A percentile compares a stretch with the other conserved stretches of the same genome.
phyloP scores from a whole-genome alignment of 2,329 filamentous ascomycete genomes.

The Cladosporium colombiae region DNA sequence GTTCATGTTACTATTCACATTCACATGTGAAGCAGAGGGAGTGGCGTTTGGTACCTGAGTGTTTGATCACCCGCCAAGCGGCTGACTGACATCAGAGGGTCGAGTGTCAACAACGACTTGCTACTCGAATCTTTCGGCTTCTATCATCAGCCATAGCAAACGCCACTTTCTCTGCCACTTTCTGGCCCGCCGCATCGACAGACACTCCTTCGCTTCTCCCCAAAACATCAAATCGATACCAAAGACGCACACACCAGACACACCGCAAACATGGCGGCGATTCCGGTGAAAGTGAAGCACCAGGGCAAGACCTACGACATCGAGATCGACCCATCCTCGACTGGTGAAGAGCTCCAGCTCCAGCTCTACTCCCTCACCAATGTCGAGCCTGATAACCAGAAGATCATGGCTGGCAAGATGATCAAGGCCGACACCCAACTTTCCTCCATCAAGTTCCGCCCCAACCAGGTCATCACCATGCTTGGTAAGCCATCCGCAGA shows the following conservation, averaged over 20 bases:
- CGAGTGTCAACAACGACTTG: slow-evolving; percentile 9
- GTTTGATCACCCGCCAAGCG: not conserved
- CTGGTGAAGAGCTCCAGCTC: slow-evolving; percentile 91
- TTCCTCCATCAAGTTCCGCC: slow-evolving; percentile 79
- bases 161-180: not conserved
- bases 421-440: slow-evolving; percentile 94
- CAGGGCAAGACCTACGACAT: slow-evolving; percentile 93
- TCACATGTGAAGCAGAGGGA: not conserved
- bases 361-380: slow-evolving; percentile 94
- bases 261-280: slow-evolving; percentile 33
- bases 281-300: slow-evolving; percentile 77
- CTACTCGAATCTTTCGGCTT: slow-evolving; percentile 4
- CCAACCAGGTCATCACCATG: slow-evolving; percentile 89
- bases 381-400: slow-evolving; percentile 94
- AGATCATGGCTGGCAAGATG: slow-evolving; percentile 91
- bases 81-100: slow-evolving; percentile 9
- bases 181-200: not conserved
- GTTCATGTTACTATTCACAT: not conserved
- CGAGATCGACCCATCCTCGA: slow-evolving; percentile 80
- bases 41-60: not conserved
- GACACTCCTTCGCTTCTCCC: not conserved
- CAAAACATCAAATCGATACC: not conserved
- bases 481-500: slow-evolving; percentile 82
- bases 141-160: not conserved
- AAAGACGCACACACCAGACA: not conserved